Evolutionary conservation across 2,329 filamentous ascomycete species (phyloP).

Genomic region (Colletotrichum camelliae): DNA sequence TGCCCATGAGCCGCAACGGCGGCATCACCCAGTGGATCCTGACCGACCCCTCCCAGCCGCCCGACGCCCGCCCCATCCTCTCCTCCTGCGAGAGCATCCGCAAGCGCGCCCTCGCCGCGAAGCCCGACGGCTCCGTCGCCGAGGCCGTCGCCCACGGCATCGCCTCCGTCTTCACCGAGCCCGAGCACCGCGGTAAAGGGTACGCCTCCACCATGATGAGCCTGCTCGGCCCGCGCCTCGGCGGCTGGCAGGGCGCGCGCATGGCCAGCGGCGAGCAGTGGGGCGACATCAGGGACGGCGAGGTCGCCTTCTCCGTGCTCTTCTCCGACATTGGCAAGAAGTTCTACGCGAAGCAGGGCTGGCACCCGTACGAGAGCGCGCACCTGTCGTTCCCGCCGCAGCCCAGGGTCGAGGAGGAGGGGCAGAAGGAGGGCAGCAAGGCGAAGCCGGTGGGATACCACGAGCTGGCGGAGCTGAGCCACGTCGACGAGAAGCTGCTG

Average conservation of each 20-base stretch:
- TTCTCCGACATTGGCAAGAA: conserved; percentile 86
- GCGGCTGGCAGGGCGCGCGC: conserved; percentile 36
- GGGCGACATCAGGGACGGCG: conserved; percentile 26
- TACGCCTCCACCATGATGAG: conserved; percentile 80
- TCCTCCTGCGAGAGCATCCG: conserved; percentile 69
- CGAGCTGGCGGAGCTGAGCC: conserved; percentile 67
- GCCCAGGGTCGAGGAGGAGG: conserved; percentile 21
- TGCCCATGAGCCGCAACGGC: conserved; percentile 62
- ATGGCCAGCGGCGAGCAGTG: conserved; percentile 26
- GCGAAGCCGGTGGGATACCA: conserved; percentile 58
- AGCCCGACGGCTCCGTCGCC: conserved; percentile 34
- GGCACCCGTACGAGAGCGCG: conserved; percentile 74
- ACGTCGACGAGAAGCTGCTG: conserved; percentile 68
- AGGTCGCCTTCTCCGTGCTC: conserved; percentile 73
- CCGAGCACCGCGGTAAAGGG: conserved; percentile 70
- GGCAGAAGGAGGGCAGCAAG: conserved; percentile 20
- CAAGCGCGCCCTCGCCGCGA: conserved; percentile 60
- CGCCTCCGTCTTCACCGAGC: conserved; percentile 79
- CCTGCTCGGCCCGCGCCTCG: conserved; percentile 60
- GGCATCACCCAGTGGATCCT: conserved; percentile 71
- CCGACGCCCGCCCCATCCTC: conserved; percentile 57
- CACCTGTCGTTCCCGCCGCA: conserved; percentile 70
- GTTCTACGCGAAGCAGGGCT: conserved; percentile 81
- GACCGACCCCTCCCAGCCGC: conserved; percentile 47
- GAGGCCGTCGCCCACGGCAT: conserved; percentile 75